A percentile compares a stretch with the other conserved stretches of the same genome.
These are phyloP conservation scores for Solanum pinnatisectum DNA, from an alignment of 257 asterid species.

Conservation along the genomic window DNA sequence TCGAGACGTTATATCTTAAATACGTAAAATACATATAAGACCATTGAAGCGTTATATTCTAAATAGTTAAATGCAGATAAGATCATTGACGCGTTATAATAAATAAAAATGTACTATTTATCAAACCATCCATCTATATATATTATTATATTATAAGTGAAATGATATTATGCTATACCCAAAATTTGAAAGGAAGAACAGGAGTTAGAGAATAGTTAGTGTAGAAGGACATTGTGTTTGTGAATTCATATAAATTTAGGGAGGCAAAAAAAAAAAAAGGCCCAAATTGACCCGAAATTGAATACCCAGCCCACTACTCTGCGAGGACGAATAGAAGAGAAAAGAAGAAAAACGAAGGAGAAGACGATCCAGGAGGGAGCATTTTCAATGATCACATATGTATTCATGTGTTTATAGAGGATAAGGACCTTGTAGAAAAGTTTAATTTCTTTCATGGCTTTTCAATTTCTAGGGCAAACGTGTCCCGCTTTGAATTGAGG, in stretches of 20 bases:
- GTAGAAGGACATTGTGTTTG: neutral
- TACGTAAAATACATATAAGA: neutral
- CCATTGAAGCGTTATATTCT: neutral
- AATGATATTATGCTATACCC: neutral
- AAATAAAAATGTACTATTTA: neutral
- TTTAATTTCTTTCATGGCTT: conserved; percentile 9
- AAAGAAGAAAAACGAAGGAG: conserved; percentile 17
- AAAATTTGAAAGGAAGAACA: neutral
- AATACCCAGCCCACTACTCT: conserved; percentile 32
- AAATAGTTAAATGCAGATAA: neutral
- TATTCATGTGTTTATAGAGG: neutral
- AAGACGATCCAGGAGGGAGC: conserved; percentile 19
- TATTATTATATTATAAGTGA: neutral
- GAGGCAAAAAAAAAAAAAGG: neutral
- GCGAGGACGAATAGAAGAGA: conserved; percentile 35
- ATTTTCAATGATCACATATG: neutral
- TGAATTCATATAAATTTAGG: neutral
- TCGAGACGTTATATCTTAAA: too few relatives aligned
- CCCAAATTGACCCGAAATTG: conserved; percentile 21
- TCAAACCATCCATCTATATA: neutral
- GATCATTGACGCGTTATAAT: neutral
- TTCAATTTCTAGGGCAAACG: conserved; percentile 23
- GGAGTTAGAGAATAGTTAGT: neutral
- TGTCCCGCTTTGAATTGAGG: conserved; percentile 16
- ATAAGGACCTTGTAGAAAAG: neutral